Evolutionary conservation across 2,329 filamentous ascomycete genomes (phyloP).

Genomic region (Xylariaceae sp.): DNA sequence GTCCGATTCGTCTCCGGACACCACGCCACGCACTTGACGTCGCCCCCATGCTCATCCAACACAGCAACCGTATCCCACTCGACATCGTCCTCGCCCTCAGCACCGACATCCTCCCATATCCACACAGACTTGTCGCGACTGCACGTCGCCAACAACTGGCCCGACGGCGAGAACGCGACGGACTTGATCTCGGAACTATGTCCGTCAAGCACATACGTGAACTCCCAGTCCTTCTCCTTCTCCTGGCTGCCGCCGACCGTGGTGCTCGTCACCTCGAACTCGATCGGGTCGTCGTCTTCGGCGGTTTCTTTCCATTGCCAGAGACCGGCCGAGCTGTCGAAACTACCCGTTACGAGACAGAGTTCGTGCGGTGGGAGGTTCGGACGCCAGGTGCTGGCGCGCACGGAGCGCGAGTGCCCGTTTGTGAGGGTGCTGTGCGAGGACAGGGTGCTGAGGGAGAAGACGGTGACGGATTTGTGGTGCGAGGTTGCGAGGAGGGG

Average conservation of each 20-base stretch:
- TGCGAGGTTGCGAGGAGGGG: constrained; percentile 86
- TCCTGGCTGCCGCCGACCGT: constrained; percentile 47
- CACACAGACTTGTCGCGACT: constrained; percentile 90
- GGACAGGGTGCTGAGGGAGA: constrained; percentile 75
- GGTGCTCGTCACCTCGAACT: constrained; percentile 38
- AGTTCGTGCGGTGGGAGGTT: constrained; percentile 55
- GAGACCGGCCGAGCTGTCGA: constrained; percentile 84
- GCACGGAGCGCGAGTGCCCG: constrained; percentile 87
- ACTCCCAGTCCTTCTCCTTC: constrained; percentile 84
- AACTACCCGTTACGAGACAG: constrained; percentile 85
- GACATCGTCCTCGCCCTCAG: constrained; percentile 73
- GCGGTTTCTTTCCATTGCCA: constrained; percentile 60
- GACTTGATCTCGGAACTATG: constrained; percentile 92
- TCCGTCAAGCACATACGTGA: constrained; percentile 85
- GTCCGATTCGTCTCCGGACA: constrained; percentile 62
- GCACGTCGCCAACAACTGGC: constrained; percentile 81
- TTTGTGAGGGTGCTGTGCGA: constrained; percentile 75
- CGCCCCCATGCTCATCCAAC: constrained; percentile 86
- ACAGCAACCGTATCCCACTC: constrained; percentile 92
- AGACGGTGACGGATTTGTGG: constrained; percentile 81
- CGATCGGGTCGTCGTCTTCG: constrained; percentile 30
- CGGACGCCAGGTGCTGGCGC: constrained; percentile 84
- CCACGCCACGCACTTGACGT: constrained; percentile 94
- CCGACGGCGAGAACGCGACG: constrained; percentile 67
- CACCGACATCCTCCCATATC: constrained; percentile 92